Base-by-base conservation (phyloP, 2,329 filamentous ascomycete species). In the Curvularia verruculosa region DNA sequence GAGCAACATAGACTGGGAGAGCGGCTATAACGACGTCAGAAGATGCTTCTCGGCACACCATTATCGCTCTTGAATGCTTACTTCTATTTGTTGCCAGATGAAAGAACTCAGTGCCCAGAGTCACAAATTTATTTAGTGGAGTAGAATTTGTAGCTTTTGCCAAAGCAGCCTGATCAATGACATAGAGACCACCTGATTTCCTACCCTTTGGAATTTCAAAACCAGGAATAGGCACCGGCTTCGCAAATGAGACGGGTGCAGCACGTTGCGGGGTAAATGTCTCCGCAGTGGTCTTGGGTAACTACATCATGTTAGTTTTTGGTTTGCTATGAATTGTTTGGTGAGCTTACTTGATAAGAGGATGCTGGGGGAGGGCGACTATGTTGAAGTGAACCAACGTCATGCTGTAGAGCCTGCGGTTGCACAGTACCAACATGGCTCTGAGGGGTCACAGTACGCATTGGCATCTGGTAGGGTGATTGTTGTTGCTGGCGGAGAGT, bases 71-170 rank as follows among this genome's bases (percentile, higher is more conserved):
- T 53, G 23, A 31, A 44, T 36, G 64, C 76, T 75, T 76, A 75
- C 79, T 79, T 68, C 79, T 77, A 66, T 80, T 81, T 49, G 77
- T 74, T 13, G 76, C 69, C 43, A 78, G 72, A 46, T 82, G 78
- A 21, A 76, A 67, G 1, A 77, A 68, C 47, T 78, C 70, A 41
- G 74, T 71, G 48, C 80, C 78, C 50, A 82, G 63, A 56, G 75
- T 78, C 58, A 80, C 73, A 46, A 78, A 80, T 63, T 77, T 75
- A 64, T 77, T 75, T 61, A 82, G 60, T 18, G 76, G 69, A 64
- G 66, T 71, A 31, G 80, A 80, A 46, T 78, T 79, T 28, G 80
- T 82, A 18, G 76, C 76, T 60, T 75, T 75, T 34, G 73, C 72
- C 26, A 83, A 66, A 28, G 73, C 66, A 61, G 77, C 70, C 55